Base-by-base conservation (phyloP, 805 yeast species). In the Babjeviella inositovora region DNA sequence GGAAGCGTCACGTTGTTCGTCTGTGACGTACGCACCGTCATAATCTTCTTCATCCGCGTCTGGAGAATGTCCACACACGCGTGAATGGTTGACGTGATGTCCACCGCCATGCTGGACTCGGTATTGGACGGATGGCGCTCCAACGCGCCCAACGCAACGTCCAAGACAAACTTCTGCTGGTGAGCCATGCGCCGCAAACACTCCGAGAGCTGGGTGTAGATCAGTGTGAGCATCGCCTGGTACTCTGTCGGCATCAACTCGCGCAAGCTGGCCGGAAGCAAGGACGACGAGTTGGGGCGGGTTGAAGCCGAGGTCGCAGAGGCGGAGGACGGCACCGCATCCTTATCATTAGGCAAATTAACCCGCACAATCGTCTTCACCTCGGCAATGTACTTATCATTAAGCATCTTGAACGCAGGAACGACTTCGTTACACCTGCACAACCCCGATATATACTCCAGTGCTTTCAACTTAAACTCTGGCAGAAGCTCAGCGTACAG, bases 121-220 rank as follows among this genome's bases (percentile, higher is more conserved):
- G 54, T 41, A 8, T 47, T 44, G 23, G 38, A 29, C 22, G 43
- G 28, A 10, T 39, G 37, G 26, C 32, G 15, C 8, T 33, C 43
- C 4, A 51, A 22, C 37, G 59, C 51, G 23, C 59, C 62, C 15
- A 75, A 45, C 0, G 92, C 71, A 25, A 77, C 40, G 32, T 81
- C 90, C 8, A 90, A 54, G 14, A 87, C 45, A 4, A 80, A 35
- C 42, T 82, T 84, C 39, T 84, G 93, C 28, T 84, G 94, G 6
- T 66, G 51, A 1, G 80, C 68, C 15, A 85, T 50, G 28, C 93
- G 60, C 31, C 87, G 54, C 13, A 84, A 50, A 11, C 81, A 70
- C 37, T 77, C 92, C 0, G 82, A 67, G 3, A 76, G 53, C 11
- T 66, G 60, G 0, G 79, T 48, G 33, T 65, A 80, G 4, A 72